A percentile compares a stretch with the other conserved stretches of the same genome.
These are phyloP conservation scores for Suillus sp. DNA, from an alignment of 768 basidiomycete genomes.

Conservation along the genomic window DNA sequence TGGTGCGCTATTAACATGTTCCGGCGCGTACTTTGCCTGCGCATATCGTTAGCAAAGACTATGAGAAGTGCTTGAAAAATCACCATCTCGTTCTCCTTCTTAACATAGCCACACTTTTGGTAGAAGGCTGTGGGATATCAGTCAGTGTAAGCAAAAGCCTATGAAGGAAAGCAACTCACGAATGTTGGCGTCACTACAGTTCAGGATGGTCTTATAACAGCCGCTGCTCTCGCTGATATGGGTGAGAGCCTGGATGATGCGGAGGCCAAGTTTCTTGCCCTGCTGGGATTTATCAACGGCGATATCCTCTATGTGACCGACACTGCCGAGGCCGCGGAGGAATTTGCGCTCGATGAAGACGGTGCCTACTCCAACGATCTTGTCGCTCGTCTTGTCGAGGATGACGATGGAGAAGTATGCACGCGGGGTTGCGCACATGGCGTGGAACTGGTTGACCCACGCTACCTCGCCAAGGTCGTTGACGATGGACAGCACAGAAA, in stretches of 20 bases:
- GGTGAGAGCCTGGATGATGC: slow-evolving; percentile 85
- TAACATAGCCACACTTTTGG: slow-evolving; percentile 89
- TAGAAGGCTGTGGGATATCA: slow-evolving; percentile 74
- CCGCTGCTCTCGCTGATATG: slow-evolving; percentile 78
- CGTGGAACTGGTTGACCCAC: slow-evolving; percentile 71
- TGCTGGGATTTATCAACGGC: slow-evolving; percentile 87
- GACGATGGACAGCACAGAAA: slow-evolving; percentile 69
- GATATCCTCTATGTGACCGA: slow-evolving; percentile 98
- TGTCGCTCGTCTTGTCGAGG: slow-evolving; percentile 69
- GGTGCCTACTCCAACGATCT: slow-evolving; percentile 81
- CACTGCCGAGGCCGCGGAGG: slow-evolving; percentile 77
- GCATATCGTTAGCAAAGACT: slow-evolving; percentile 11
- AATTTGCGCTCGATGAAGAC: slow-evolving; percentile 96
- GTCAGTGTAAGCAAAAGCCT: slow-evolving; percentile 9
- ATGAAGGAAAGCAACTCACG: slow-evolving; percentile 57
- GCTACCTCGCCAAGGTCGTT: slow-evolving; percentile 66
- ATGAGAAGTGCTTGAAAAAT: slow-evolving; percentile 20
- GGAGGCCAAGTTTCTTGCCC: slow-evolving; percentile 88
- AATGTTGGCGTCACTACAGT: slow-evolving; percentile 89
- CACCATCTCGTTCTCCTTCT: slow-evolving; percentile 95
- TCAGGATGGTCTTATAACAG: slow-evolving; percentile 96
- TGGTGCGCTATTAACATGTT: slow-evolving; percentile 23
- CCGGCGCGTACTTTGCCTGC: slow-evolving; percentile 64
- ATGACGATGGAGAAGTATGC: slow-evolving; percentile 90
- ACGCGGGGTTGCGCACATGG: slow-evolving; percentile 50